phyloP scores from a whole-genome alignment of 1,284 basidiomycete species.

The Ceratobasidium sp. region DNA sequence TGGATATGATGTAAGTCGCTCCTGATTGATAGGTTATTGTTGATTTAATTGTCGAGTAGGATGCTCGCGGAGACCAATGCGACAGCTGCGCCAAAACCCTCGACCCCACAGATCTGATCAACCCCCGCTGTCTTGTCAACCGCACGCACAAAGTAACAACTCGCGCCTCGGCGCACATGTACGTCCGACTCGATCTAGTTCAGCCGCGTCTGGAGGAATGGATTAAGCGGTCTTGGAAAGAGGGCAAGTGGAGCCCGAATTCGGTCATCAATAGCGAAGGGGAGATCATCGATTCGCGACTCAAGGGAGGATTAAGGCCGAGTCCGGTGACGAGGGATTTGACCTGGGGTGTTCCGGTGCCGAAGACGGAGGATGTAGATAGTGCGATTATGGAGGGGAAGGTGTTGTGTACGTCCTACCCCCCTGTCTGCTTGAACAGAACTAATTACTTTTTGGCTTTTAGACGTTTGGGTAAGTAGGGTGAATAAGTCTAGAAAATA shows the following conservation, averaged over 20 bases:
- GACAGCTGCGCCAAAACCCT: constrained; percentile 94
- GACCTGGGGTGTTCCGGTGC: constrained; percentile 97
- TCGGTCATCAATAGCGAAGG: constrained; percentile 89
- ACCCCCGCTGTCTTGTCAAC: constrained; percentile 94
- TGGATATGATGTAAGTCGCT: constrained; percentile 75
- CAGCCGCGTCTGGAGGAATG: constrained; percentile 91
- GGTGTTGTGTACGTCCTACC: constrained; percentile 85
- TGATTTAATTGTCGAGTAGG: constrained; percentile 63
- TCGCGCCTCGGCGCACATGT: constrained; percentile 92
- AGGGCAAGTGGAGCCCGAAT: constrained; percentile 93
- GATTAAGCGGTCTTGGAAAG: constrained; percentile 84
- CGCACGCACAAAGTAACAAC: constrained; percentile 83
- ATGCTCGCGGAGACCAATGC: constrained; percentile 98
- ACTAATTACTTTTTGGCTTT: constrained; percentile 43
- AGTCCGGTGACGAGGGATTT: constrained; percentile 95
- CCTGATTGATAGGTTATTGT: background rate
- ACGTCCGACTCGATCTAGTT: constrained; percentile 86
- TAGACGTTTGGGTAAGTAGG: constrained; percentile 85
- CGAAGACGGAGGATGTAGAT: constrained; percentile 75
- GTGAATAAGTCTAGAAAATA: background rate
- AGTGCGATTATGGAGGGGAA: constrained; percentile 91
- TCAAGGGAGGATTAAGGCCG: constrained; percentile 89
- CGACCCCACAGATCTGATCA: constrained; percentile 93
- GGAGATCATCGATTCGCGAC: constrained; percentile 90
- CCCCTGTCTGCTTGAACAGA: background rate